Percentiles rank a stretch among this genome's conserved stretches.
These are phyloP conservation scores for Fusarium setosum DNA, from an alignment of 2,329 filamentous ascomycete genomes.

Conservation along the genomic window DNA sequence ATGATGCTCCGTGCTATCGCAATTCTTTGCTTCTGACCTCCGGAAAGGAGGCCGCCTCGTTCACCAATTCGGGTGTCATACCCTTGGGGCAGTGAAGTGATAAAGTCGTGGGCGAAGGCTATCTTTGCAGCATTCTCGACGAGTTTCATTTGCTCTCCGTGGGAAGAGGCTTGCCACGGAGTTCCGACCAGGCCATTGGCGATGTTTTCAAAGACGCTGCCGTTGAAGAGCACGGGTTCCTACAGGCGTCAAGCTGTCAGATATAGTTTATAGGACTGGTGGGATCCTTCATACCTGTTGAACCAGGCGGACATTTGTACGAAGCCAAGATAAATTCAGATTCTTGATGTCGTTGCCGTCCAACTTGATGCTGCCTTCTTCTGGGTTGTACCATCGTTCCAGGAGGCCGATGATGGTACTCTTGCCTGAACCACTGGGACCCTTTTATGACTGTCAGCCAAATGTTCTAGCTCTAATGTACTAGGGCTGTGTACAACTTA, in stretches of 20 bases:
- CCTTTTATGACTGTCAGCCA: not conserved
- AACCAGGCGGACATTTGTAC: conserved; percentile 49
- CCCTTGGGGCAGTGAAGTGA: conserved; percentile 55
- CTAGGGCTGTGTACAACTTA: conserved; percentile 11
- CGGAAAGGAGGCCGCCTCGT: conserved; percentile 70
- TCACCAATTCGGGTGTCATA: conserved; percentile 69
- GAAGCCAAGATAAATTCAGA: conserved; percentile 50
- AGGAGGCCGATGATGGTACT: conserved; percentile 51
- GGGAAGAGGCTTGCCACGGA: conserved; percentile 34
- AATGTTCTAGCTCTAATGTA: accelerated
- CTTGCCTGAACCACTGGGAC: conserved; percentile 49
- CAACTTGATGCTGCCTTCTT: conserved; percentile 44
- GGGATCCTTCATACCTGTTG: conserved; percentile 35
- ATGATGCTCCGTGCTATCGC: conserved; percentile 64
- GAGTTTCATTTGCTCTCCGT: conserved; percentile 53
- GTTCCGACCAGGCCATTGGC: conserved; percentile 56
- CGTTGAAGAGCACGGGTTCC: conserved; percentile 53
- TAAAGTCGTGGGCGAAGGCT: conserved; percentile 63
- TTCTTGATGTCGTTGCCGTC: conserved; percentile 45
- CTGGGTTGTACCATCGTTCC: conserved; percentile 51
- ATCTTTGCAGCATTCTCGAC: conserved; percentile 58
- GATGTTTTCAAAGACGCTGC: conserved; percentile 62
- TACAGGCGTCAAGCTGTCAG: not conserved
- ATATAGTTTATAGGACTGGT: not conserved
- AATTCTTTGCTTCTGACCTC: conserved; percentile 74